Evolutionary conservation across 108 stramenopile species (phyloP).

Genomic region (Cyclostephanos tholiformis): DNA sequence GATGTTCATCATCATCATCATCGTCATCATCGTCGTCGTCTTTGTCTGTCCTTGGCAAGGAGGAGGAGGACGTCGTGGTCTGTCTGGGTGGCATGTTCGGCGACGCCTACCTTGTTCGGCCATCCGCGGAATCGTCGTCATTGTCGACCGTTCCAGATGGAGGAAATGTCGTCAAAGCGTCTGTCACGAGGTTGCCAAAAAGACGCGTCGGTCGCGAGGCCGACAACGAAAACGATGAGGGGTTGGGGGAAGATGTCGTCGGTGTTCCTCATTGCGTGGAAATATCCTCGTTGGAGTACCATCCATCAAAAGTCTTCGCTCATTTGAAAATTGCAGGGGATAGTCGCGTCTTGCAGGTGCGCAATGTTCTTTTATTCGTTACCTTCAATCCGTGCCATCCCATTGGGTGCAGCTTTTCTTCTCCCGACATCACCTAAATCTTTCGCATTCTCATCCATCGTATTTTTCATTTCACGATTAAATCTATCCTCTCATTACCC

Average conservation of each 20-base stretch:
- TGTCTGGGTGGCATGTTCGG: conserved; percentile 80
- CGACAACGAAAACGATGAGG: conserved; percentile 13
- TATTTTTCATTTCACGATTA: conserved; percentile 4
- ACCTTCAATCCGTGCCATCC: not conserved
- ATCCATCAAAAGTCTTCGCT: conserved; percentile 51
- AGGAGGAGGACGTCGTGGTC: conserved; percentile 57
- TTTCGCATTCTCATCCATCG: conserved; percentile 11
- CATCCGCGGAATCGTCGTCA: not conserved
- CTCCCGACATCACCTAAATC: conserved; percentile 3
- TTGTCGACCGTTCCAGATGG: conserved; percentile 14
- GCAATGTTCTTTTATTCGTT: not conserved
- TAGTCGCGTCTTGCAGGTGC: conserved; percentile 58
- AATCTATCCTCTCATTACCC: too few relatives aligned
- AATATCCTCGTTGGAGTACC: conserved; percentile 46
- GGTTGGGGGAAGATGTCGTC: not conserved
- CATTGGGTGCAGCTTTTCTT: not conserved
- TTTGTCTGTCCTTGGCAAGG: conserved; percentile 13
- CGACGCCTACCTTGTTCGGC: conserved; percentile 56
- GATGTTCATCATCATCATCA: conserved; percentile 29
- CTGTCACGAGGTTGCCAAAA: conserved; percentile 26
- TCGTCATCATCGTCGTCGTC: conserved; percentile 19
- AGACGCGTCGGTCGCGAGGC: conserved; percentile 17
- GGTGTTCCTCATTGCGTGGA: conserved; percentile 21
- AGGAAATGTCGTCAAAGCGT: conserved; percentile 9
- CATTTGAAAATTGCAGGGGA: conserved; percentile 54